phyloP scores from a whole-genome alignment of 129 eudicot genomes.

The Flaveria brownii region DNA sequence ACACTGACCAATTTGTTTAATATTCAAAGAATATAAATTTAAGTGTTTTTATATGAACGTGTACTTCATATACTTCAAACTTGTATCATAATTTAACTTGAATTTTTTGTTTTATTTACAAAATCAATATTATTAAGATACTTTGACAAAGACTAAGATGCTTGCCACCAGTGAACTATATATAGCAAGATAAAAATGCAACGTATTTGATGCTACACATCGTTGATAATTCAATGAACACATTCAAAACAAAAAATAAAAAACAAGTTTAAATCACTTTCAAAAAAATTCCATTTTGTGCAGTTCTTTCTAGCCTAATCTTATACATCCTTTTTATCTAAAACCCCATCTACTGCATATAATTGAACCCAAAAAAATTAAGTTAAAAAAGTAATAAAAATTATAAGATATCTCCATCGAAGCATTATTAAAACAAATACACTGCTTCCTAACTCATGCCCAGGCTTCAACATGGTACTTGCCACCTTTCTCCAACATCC shows the following conservation, averaged over 20 bases:
- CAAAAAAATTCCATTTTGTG: background rate
- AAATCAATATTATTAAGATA: no score
- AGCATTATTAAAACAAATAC: background rate
- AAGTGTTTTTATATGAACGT: no score
- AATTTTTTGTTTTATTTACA: no score
- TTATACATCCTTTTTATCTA: background rate
- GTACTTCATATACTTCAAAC: no score
- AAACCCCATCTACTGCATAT: background rate
- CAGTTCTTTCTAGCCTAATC: background rate
- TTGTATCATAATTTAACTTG: no score
- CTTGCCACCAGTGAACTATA: no score
- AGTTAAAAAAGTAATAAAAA: background rate
- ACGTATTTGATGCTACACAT: background rate
- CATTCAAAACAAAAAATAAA: background rate
- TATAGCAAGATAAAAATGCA: background rate
- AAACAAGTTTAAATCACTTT: background rate
- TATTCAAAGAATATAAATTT: no score
- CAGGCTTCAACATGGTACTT: slow-evolving; percentile 95
- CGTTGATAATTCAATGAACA: background rate
- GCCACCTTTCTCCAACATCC: slow-evolving; percentile 87
- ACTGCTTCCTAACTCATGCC: slow-evolving; percentile 41
- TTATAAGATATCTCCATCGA: background rate
- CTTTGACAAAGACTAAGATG: no score
- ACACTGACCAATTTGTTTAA: no score
- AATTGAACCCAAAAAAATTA: background rate